Evolutionary conservation across 768 basidiomycete genomes (phyloP), one percentile per base, ranked within the genome.

Genomic region (Trametopsis cervina): DNA sequence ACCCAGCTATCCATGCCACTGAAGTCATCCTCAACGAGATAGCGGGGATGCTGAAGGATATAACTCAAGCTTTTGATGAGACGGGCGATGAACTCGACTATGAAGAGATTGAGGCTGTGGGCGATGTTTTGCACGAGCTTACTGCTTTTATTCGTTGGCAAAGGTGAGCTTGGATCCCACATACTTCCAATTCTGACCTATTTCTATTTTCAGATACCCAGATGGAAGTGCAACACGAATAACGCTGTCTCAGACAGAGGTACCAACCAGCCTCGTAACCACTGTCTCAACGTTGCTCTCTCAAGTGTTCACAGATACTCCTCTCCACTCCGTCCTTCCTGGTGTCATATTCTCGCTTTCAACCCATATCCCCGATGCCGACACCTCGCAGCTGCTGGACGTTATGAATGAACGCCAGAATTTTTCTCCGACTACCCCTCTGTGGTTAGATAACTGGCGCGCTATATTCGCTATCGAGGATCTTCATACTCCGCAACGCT

Each of bases 361-460:
- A 20, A 74, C 78, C n/a, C 78, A 89, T 58, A 69, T 90, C 21
- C 73, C 80, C 2, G 88, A 90, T 53, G 57, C 61, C 13, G 83
- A 88, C 59, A 83, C 84, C 0, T 75, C 79, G 0, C 73, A 73
- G 44, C 69, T 88, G 2, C 77, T 86, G 6, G 58, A 59, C 10
- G 65, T 78, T 44, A 84, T 90, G 81, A 67, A 72, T 29, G 78
- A 80, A 39, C 78, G 84, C 47, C 79, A 84, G 53, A 76, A 79
- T 41, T 70, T 89, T 25, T 81, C 78, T 2, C 87, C 87, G 1
- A 83, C 83, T 10, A 80, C 81, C 1, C 77, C 81, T 0, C 74
- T 79, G 4, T 90, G 87, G 87, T 62, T 89, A 22, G 65, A 66
- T 15, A 81, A 83, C 57, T 89, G 87, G 87, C 61, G 69, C 29